Base-by-base conservation (phyloP, 495 filamentous ascomycete species). In the Xanthoparmelia taractica region DNA sequence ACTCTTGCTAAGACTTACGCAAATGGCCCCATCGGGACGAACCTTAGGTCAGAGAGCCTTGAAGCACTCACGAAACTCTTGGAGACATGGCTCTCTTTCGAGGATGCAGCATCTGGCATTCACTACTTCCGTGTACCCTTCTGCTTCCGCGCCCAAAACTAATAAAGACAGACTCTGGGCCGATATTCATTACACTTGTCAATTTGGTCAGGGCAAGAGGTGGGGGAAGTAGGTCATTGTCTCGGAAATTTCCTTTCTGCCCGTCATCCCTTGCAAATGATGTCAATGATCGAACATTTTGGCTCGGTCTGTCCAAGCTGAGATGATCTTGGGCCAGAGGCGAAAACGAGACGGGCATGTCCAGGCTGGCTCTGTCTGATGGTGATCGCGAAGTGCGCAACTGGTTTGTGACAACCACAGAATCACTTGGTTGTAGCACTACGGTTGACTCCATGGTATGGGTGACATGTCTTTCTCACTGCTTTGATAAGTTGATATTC, bases 371-470 rank as follows among this genome's bases (percentile, higher is more conserved):
- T 23, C 74, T 93, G 31, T 85, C 85, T 37, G 81, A 90, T 68
- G 77, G 84, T 27, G 89, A 92, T 72, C 89, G 87, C 68, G 69
- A 80, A 65, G 88, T 81, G 25, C 83, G 89, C 40, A 83, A 90
- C 66, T 93, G 88, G 88, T 91, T 93, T 65, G 80, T 87, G 12
- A 71, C 85, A 36, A 85, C 85, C 15, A 87, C 85, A 18, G 74
- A 79, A 68, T 74, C 74, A 4, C 72, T 92, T 6, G 87, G 85
- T 27, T 91, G 88, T 71, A 73, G 79, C 12, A 76, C 84, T 36
- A 81, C 78, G 6, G 71, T 84, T 20, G 86, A 89, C 69, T 72
- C 81, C 47, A 87, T 89, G 84, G 60, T 66, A 63, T 33, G 65
- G 20, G 74, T 15, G 15, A 31, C 1, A 8, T 37, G 23, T 1